Base-by-base conservation (phyloP, 148 eudicot species). In the Hydrangea macrophylla region DNA sequence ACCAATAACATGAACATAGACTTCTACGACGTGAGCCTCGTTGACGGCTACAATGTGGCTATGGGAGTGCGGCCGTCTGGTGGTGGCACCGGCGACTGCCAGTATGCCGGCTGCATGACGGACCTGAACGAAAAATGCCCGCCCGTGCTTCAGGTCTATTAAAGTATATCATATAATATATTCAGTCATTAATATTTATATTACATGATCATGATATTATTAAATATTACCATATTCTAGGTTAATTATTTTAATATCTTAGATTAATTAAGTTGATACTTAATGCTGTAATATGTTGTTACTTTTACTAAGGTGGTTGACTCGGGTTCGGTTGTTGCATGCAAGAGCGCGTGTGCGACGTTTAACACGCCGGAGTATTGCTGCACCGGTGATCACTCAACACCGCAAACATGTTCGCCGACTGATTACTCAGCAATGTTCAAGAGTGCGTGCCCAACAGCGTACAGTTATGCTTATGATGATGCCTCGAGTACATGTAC, bases 401-500 rank as follows among this genome's bases (percentile, higher is more conserved):
- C 77, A 13, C 88, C 96, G 18, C 57, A 33, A 30, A 92, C 83
- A 0, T 92, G 97, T 69, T 32, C 83, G 54, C 84, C 96, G 54
- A 82, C 90, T 39, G 42, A 33, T 10, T 89, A 82, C 70, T 92
- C 97, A 39, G 48, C 65, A 76, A 73, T 84, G 70, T 92, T 92
- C 60, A 92, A 92, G 82, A 71, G 20, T 32, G 97, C 96, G 25
- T 92, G 97, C 59, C 97, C 96, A 0, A 63, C 80, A 2, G 96
- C 97, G 1, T 92, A 89, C 51, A 89, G 92, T 64, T 92, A 92
- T 27, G 98, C 98, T 0, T 92, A 87, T 11, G 98, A 92, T 50
- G 98, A 92, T 67, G 80, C 79, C 5, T 72, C 98, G 0, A 92
- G 98, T 53, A 92, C 93, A 0, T 86, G 82, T 62, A 89, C 98